A percentile compares a stretch with the other conserved stretches of the same genome.
phyloP scores from a whole-genome alignment of 495 filamentous ascomycete genomes.

The Hypoxylon trugodes region DNA sequence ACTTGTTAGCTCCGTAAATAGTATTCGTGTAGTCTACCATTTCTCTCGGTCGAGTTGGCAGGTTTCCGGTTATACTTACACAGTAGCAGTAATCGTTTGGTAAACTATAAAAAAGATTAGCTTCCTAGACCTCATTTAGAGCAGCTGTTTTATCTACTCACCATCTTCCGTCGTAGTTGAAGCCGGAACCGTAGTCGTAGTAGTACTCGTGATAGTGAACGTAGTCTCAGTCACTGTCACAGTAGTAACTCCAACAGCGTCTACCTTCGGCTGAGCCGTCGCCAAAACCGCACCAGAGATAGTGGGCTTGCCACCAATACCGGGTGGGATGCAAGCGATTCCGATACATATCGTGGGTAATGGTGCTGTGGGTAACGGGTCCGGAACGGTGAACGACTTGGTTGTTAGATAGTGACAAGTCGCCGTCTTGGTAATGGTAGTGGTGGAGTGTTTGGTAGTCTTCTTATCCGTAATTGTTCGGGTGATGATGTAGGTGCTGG shows the following conservation, averaged over 20 bases:
- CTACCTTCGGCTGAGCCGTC: conserved; percentile 26
- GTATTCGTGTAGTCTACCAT: background rate
- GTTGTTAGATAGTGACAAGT: conserved; percentile 47
- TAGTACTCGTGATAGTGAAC: conserved; percentile 51
- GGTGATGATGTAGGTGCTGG: conserved; percentile 43
- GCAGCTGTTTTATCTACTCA: conserved; percentile 24
- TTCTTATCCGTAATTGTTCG: conserved; percentile 50
- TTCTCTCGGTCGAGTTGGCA: background rate
- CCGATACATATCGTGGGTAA: conserved; percentile 40
- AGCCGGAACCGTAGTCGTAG: conserved; percentile 45
- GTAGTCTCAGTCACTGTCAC: conserved; percentile 55
- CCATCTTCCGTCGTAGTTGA: conserved; percentile 50
- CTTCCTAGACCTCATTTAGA: background rate
- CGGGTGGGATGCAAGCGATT: conserved; percentile 19
- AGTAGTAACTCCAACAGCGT: conserved; percentile 45
- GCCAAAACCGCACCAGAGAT: conserved; percentile 15
- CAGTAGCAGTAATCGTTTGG: conserved; percentile 49
- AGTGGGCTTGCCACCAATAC: conserved; percentile 1
- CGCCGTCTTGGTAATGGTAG: conserved; percentile 46
- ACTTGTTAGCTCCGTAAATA: conserved; percentile 9
- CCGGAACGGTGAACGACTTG: conserved; percentile 27
- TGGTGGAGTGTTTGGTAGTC: conserved; percentile 47
- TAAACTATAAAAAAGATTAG: conserved; percentile 42
- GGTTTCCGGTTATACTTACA: conserved; percentile 40
- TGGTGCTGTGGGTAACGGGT: conserved; percentile 23